phyloP scores from a whole-genome alignment of 768 basidiomycete genomes.

The Roridomyces roridus region DNA sequence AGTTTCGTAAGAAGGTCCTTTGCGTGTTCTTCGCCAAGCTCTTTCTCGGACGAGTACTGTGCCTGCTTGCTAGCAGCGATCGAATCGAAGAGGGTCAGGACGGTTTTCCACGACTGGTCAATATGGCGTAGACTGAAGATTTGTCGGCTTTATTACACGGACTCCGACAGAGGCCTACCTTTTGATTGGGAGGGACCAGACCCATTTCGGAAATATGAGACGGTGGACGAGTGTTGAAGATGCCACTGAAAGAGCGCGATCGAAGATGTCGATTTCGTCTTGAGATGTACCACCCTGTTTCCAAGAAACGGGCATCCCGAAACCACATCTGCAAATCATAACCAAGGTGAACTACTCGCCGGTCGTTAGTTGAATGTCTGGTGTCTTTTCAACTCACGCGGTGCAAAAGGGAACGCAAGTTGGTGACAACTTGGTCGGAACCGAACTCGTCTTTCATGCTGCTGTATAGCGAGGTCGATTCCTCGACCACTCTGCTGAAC shows the following conservation, averaged over 20 bases:
- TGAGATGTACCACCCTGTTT: background rate
- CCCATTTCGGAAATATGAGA: constrained; percentile 15
- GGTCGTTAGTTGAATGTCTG: background rate
- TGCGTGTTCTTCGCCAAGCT: background rate
- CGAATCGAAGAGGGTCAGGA: constrained; percentile 5
- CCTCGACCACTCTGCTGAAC: constrained; percentile 28
- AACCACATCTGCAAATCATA: constrained; percentile 34
- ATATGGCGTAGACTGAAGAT: constrained; percentile 6
- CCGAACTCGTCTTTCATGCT: constrained; percentile 26
- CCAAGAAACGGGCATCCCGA: constrained; percentile 33
- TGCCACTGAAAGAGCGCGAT: constrained; percentile 9
- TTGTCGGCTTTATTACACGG: no score
- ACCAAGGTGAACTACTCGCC: constrained; percentile 23
- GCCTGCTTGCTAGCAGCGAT: constrained; percentile 9
- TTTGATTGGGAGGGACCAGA: constrained; percentile 10
- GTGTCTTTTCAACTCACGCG: background rate
- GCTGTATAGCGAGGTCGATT: constrained; percentile 23
- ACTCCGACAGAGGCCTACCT: constrained; percentile 5
- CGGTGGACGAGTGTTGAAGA: constrained; percentile 11
- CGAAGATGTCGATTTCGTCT: constrained; percentile 8
- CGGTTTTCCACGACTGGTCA: constrained; percentile 12
- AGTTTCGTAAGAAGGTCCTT: constrained; percentile 18
- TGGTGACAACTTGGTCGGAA: background rate
- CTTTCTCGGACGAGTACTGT: background rate
- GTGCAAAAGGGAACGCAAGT: constrained; percentile 1